Evolutionary conservation across 2,329 filamentous ascomycete genomes (phyloP), one percentile per base, ranked within the genome.

Genomic region (Dactylellina haptotyla): DNA sequence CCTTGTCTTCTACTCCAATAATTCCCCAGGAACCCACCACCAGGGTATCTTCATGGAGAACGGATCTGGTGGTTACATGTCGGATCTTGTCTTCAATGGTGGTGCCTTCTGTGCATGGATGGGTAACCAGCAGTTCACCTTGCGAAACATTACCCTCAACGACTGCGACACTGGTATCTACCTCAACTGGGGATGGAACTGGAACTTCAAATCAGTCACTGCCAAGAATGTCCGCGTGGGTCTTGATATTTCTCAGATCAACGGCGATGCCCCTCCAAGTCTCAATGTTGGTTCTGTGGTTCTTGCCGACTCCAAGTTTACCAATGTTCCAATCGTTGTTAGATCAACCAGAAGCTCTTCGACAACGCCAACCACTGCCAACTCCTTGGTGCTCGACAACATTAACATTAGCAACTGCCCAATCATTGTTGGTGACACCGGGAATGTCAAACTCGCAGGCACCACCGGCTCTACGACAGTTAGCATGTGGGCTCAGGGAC

Each of bases 171-270:
- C 91, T 1, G 92, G 90, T 75, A 87, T 96, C 76, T 92, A 87
- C 82, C 90, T 95, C 88, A 92, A 92, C 84, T 96, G 92, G 91
- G 94, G 83, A 95, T 73, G 69, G 92, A 84, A 88, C 12, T 96
- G 90, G 89, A 87, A 89, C 18, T 51, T 67, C 32, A 92, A 94
- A 79, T 90, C 87, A 30, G 77, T 96, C 39, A 85, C 82, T 51
- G 91, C 96, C 81, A 88, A 91, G 80, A 88, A 89, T 79, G 91
- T 89, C 79, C 82, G 84, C n/a, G 81, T 93, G 37, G 92, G 91
- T 61, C 83, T 96, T 75, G 90, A 96, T 81, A 92, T 96, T 87
- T 87, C 23, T 1, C 20, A 45, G 4, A 8, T 9, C 14, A 34
- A 56, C 5, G 34, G 23, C 14, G 34, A 32, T 12, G 26, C 16